These are phyloP conservation scores for Colletotrichum plurivorum DNA, from an alignment of 2,329 filamentous ascomycete species.

Conservation along the genomic window DNA sequence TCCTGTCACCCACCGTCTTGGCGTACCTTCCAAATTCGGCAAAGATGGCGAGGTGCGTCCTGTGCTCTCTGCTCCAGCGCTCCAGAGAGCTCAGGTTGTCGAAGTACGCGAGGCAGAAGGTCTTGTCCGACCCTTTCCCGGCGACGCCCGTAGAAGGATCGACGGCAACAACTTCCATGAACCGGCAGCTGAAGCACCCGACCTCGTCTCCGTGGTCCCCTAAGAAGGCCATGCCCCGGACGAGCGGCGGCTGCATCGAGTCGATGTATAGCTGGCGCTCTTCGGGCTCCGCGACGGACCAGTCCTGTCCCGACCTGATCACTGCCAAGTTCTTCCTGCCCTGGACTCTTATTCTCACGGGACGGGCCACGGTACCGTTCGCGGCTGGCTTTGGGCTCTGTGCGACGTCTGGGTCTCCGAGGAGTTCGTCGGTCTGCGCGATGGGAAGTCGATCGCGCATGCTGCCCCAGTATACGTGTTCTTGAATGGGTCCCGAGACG, in stretches of 20 bases:
- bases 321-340: slow-evolving; percentile 57
- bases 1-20: slow-evolving; percentile 50
- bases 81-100: slow-evolving; percentile 56
- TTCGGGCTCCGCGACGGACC: slow-evolving; percentile 53
- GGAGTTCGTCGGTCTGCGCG: slow-evolving; percentile 53
- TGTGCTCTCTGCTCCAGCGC: slow-evolving; percentile 55
- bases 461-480: slow-evolving; percentile 62
- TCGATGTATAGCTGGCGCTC: slow-evolving; percentile 59
- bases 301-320: slow-evolving; percentile 62
- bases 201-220: slow-evolving; percentile 57
- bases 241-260: slow-evolving; percentile 60
- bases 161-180: slow-evolving; percentile 58
- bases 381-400: neutral
- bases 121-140: slow-evolving; percentile 47
- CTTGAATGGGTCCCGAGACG: slow-evolving; percentile 53
- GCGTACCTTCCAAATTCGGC: slow-evolving; percentile 55
- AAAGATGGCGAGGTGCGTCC: slow-evolving; percentile 57
- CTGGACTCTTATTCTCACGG: slow-evolving; percentile 31
- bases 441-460: slow-evolving; percentile 59
- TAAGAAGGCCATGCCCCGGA: slow-evolving; percentile 59
- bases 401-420: slow-evolving; percentile 42
- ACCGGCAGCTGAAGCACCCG: slow-evolving; percentile 59
- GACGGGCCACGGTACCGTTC: slow-evolving; percentile 40
- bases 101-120: slow-evolving; percentile 58
- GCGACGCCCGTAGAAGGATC: slow-evolving; percentile 44